phyloP scores from a whole-genome alignment of 768 basidiomycete species.

The Termitomyces sp. region DNA sequence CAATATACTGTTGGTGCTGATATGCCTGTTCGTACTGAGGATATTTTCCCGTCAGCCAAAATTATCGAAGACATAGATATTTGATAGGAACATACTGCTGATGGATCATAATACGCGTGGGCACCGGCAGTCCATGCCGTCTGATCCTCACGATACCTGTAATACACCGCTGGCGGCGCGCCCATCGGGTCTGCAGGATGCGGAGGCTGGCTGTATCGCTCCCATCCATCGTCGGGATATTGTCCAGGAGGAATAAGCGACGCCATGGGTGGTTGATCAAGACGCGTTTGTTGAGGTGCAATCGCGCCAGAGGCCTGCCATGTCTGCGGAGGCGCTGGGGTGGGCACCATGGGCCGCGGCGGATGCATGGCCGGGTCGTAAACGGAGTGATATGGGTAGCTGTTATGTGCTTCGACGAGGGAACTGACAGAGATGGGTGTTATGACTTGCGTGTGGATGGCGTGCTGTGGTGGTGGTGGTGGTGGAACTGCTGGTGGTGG shows the following conservation, averaged over 20 bases:
- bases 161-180: slow-evolving; percentile 45
- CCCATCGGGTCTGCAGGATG: slow-evolving; percentile 43
- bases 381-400: slow-evolving; percentile 32
- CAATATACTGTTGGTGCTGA: slow-evolving; percentile 49
- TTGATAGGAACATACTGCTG: slow-evolving; percentile 31
- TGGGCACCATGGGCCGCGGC: slow-evolving; percentile 35
- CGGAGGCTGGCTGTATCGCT: slow-evolving; percentile 41
- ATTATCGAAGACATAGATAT: background rate
- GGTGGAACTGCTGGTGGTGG: slow-evolving; percentile 10
- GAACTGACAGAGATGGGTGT: slow-evolving; percentile 23
- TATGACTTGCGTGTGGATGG: slow-evolving; percentile 16
- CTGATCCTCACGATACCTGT: slow-evolving; percentile 61
- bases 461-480: slow-evolving; percentile 9
- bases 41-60: background rate
- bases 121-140: slow-evolving; percentile 38
- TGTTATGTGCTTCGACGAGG: slow-evolving; percentile 22
- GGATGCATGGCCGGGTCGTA: slow-evolving; percentile 26
- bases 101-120: slow-evolving; percentile 51
- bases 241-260: slow-evolving; percentile 40
- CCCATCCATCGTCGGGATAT: slow-evolving; percentile 54
- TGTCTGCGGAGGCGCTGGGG: slow-evolving; percentile 49
- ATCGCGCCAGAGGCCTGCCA: slow-evolving; percentile 63
- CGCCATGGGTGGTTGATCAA: slow-evolving; percentile 39
- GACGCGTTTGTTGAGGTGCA: slow-evolving; percentile 60
- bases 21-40: slow-evolving; percentile 52